phyloP scores from a whole-genome alignment of 208 protist species.

The Leishmania tarentolae region DNA sequence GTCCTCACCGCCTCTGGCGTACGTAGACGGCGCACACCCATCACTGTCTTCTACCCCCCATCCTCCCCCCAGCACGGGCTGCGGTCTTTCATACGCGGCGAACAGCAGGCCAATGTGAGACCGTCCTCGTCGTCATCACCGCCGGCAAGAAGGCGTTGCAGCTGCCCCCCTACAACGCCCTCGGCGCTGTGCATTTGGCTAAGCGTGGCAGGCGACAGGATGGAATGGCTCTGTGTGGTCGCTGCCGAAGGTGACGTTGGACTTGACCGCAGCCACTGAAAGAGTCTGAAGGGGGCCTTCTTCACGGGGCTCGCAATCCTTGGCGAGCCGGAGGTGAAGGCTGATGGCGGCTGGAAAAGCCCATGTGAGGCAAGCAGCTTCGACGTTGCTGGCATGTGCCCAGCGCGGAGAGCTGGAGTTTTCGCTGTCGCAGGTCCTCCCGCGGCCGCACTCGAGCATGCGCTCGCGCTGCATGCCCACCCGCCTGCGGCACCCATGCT shows the following conservation, averaged over 20 bases:
- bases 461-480: constrained; percentile 10
- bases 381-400: constrained; percentile 4
- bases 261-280: constrained; percentile 25
- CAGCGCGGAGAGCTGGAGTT: background rate
- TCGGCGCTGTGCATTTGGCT: constrained; percentile 16
- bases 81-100: background rate
- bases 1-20: background rate
- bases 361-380: constrained; percentile 29
- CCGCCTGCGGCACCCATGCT: constrained; percentile 20
- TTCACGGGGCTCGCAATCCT: constrained; percentile 6
- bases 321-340: constrained; percentile 22
- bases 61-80: background rate
- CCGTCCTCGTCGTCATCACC: constrained; percentile 10
- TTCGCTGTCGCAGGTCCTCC: background rate
- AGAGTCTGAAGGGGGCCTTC: constrained; percentile 11
- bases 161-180: constrained; percentile 19
- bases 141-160: constrained; percentile 23
- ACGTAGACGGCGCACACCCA: background rate
- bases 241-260: constrained; percentile 7
- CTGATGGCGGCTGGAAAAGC: constrained; percentile 24
- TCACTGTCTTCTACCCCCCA: background rate
- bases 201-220: constrained; percentile 24
- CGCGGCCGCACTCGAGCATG: background rate
- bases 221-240: constrained; percentile 11
- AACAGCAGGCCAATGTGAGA: background rate